Conservation (phyloP, 345 rosid species). For the Lagerstroemia speciosa region DNA sequence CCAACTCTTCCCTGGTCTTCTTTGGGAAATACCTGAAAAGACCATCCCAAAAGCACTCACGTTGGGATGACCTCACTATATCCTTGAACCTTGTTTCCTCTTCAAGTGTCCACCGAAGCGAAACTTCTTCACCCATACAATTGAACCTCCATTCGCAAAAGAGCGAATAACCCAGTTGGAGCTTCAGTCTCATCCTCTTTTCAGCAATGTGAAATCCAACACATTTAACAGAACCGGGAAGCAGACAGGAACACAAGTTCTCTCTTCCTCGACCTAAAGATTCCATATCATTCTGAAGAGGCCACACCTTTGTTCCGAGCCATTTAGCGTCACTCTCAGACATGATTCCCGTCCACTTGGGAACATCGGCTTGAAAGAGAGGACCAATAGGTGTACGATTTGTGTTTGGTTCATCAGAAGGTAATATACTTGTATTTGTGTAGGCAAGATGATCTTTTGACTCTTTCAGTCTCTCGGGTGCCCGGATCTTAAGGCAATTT, state of each 20-base stretch:
- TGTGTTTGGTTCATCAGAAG: slow-evolving; percentile 11
- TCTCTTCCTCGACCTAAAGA: slow-evolving; percentile 51
- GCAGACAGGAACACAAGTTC: slow-evolving; percentile 43
- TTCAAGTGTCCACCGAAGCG: slow-evolving; percentile 22
- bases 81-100: slow-evolving; percentile 29
- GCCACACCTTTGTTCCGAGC: slow-evolving; percentile 60
- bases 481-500: not conserved
- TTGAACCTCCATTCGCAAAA: slow-evolving; percentile 58
- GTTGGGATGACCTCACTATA: slow-evolving; percentile 16
- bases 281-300: slow-evolving; percentile 22
- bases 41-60: slow-evolving; percentile 24
- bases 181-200: slow-evolving; percentile 53
- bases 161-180: slow-evolving; percentile 37
- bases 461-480: not conserved
- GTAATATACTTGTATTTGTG: slow-evolving; percentile 3
- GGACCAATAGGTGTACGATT: slow-evolving; percentile 36
- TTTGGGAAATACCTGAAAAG: slow-evolving; percentile 15
- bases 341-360: slow-evolving; percentile 46
- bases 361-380: slow-evolving; percentile 56
- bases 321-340: slow-evolving; percentile 54
- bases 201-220: slow-evolving; percentile 60
- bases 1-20: slow-evolving; percentile 28
- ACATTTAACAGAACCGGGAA: slow-evolving; percentile 47
- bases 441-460: not conserved
- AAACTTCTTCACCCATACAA: slow-evolving; percentile 76